phyloP scores from a whole-genome alignment of 2,329 filamentous ascomycete genomes.

The Chrysoporthe puriensis region DNA sequence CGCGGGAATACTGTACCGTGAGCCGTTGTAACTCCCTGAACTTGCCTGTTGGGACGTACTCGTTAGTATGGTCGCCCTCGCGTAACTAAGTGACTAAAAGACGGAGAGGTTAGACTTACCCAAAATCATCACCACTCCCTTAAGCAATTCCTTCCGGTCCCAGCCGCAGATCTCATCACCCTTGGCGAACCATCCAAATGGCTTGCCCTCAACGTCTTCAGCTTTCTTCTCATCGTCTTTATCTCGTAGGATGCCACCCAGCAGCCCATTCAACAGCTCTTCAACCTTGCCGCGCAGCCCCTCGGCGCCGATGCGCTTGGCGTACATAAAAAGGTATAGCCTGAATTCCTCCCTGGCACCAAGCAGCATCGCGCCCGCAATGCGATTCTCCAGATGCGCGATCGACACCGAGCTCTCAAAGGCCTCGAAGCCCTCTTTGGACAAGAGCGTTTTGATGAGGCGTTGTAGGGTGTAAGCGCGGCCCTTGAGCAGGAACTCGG shows the following conservation, averaged over 20 bases:
- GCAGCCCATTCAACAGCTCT: slow-evolving; percentile 80
- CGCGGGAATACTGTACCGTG: slow-evolving; percentile 90
- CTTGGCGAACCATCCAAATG: slow-evolving; percentile 65
- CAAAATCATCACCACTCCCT: slow-evolving; percentile 88
- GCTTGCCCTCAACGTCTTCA: slow-evolving; percentile 41
- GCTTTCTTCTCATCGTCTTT: slow-evolving; percentile 44
- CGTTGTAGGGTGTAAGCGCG: slow-evolving; percentile 89
- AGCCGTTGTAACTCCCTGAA: slow-evolving; percentile 91
- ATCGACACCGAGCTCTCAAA: slow-evolving; percentile 92
- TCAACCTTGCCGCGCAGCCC: slow-evolving; percentile 87
- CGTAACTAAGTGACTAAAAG: neutral
- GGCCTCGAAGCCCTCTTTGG: slow-evolving; percentile 86
- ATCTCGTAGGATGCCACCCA: slow-evolving; percentile 72
- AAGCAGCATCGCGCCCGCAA: slow-evolving; percentile 84
- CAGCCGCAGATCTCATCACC: slow-evolving; percentile 84
- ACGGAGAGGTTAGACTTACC: slow-evolving; percentile 61
- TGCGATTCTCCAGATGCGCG: slow-evolving; percentile 91
- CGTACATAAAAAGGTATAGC: slow-evolving; percentile 96
- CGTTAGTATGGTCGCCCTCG: slow-evolving; percentile 38
- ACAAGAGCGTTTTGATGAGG: slow-evolving; percentile 85
- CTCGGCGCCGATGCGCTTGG: slow-evolving; percentile 91
- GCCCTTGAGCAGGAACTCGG: slow-evolving; percentile 87
- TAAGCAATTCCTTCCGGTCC: slow-evolving; percentile 84
- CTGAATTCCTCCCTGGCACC: slow-evolving; percentile 91
- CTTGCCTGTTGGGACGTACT: slow-evolving; percentile 66